Percentiles rank a stretch among this genome's conserved stretches.
Evolutionary conservation across 2,329 filamentous ascomycete genomes (phyloP).

Genomic region (Fusarium odoratissimum): DNA sequence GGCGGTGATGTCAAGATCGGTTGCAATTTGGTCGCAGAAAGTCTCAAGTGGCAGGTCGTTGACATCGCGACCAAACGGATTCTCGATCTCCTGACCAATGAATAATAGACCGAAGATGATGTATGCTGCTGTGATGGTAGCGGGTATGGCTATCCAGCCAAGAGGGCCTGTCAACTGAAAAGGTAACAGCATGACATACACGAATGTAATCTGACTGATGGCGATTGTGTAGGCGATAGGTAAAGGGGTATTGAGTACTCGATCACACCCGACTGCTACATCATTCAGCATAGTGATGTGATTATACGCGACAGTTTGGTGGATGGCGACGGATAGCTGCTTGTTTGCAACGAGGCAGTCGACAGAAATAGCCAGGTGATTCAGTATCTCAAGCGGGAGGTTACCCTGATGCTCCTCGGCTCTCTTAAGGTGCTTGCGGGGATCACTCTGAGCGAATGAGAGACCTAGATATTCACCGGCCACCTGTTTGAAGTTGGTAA

Average conservation of each 20-base stretch:
- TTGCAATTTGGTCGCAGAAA: conserved; percentile 79
- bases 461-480: conserved; percentile 80
- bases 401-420: conserved; percentile 80
- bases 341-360: conserved; percentile 68
- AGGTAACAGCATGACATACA: conserved; percentile 82
- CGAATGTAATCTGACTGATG: conserved; percentile 87
- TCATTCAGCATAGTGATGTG: conserved; percentile 75
- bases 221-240: conserved; percentile 86
- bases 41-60: conserved; percentile 82
- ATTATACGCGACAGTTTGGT: conserved; percentile 71
- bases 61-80: conserved; percentile 85
- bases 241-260: conserved; percentile 83
- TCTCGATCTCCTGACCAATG: conserved; percentile 86
- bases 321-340: conserved; percentile 66
- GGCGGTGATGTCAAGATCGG: conserved; percentile 80
- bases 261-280: conserved; percentile 76
- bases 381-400: conserved; percentile 82
- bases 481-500: conserved; percentile 65
- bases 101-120: conserved; percentile 81
- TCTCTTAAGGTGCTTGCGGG: conserved; percentile 79
- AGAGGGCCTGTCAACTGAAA: conserved; percentile 79
- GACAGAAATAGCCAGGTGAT: conserved; percentile 74
- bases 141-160: conserved; percentile 81
- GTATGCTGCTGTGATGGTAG: conserved; percentile 77
- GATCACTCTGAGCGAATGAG: conserved; percentile 81